Evolutionary conservation across 768 basidiomycete species (phyloP).

Genomic region (Tricholoma flavovirens): DNA sequence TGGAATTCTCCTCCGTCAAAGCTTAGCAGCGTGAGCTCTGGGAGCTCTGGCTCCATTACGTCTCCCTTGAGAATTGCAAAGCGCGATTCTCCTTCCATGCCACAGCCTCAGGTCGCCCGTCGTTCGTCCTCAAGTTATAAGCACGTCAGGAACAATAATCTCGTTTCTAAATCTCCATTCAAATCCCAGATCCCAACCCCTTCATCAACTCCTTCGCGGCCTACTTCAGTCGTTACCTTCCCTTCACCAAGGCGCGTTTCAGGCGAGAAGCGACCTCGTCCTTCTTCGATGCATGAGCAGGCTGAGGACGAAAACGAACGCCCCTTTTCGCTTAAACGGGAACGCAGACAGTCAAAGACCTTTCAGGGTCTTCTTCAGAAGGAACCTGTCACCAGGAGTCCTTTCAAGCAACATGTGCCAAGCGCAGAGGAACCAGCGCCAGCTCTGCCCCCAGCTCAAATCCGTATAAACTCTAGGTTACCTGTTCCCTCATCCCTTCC

Average conservation of each 20-base stretch:
- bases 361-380: constrained; percentile 69
- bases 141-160: constrained; percentile 69
- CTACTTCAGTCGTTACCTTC: constrained; percentile 26
- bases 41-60: constrained; percentile 34
- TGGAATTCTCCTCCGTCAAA: constrained; percentile 46
- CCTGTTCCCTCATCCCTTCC: constrained; percentile 2
- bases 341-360: constrained; percentile 68
- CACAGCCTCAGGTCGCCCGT: constrained; percentile 53
- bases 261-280: constrained; percentile 74
- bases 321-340: constrained; percentile 63
- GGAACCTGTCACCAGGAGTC: constrained; percentile 79
- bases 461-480: constrained; percentile 18
- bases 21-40: constrained; percentile 24
- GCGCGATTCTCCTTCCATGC: constrained; percentile 46
- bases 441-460: constrained; percentile 14
- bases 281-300: constrained; percentile 64
- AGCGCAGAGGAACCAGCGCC: constrained; percentile 21
- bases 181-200: constrained; percentile 59
- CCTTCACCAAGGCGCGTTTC: constrained; percentile 50
- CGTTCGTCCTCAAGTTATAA: constrained; percentile 75
- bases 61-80: constrained; percentile 75
- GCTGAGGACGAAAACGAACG: constrained; percentile 65
- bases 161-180: constrained; percentile 85
- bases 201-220: constrained; percentile 31
- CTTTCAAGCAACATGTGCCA: constrained; percentile 47